Conservation (phyloP, 352 stramenopile species). For the Albugo laibachii region DNA sequence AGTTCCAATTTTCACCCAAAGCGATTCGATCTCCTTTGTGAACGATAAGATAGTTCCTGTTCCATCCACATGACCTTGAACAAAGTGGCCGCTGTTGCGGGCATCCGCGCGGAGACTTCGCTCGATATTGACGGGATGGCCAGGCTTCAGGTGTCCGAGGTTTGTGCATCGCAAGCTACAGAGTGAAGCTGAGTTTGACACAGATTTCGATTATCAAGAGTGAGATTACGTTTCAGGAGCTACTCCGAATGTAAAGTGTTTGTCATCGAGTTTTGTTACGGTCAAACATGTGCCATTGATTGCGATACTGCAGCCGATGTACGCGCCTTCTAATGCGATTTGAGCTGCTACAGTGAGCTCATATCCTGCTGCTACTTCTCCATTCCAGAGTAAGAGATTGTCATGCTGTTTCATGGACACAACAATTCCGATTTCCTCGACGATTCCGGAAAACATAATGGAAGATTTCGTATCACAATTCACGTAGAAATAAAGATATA, state of each 20-base stretch:
- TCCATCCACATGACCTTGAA: constrained; percentile 96
- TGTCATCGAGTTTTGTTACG: constrained; percentile 77
- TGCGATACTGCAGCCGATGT: constrained; percentile 90
- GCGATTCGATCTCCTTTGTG: constrained; percentile 85
- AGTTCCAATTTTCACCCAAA: constrained; percentile 87
- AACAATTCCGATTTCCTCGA: constrained; percentile 96
- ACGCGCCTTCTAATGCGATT: constrained; percentile 70
- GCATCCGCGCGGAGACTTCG: constrained; percentile 74
- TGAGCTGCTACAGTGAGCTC: constrained; percentile 73
- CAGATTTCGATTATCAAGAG: neutral
- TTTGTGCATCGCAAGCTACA: constrained; percentile 82
- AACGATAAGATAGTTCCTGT: constrained; percentile 81
- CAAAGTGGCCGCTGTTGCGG: constrained; percentile 96
- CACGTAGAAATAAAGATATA: too few species aligned
- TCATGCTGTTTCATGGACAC: constrained; percentile 79
- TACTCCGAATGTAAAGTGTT: constrained; percentile 84
- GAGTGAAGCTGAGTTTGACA: neutral
- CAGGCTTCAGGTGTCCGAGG: constrained; percentile 36
- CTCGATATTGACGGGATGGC: constrained; percentile 91
- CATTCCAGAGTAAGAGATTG: constrained; percentile 93
- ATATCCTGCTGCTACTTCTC: constrained; percentile 69
- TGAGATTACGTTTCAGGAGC: constrained; percentile 82
- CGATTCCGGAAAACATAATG: constrained; percentile 95
- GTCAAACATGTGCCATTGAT: constrained; percentile 97
- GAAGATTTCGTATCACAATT: too few species aligned